A percentile compares a stretch with the other conserved stretches of the same genome.
These are phyloP conservation scores for Corylus americana DNA, from an alignment of 306 rosid genomes.

Conservation along the genomic window DNA sequence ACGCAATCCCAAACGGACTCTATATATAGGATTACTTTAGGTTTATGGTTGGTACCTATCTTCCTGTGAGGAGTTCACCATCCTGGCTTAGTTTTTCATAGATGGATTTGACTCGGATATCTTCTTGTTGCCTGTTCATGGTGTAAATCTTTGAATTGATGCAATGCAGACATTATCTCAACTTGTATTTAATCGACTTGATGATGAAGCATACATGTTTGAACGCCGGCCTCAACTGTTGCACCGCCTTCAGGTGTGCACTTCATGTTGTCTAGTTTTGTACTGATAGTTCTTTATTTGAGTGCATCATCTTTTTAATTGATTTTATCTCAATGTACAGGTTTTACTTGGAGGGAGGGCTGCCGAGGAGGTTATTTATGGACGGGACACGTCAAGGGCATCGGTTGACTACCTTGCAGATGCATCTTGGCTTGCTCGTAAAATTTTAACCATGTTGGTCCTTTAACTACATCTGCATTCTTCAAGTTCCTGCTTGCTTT, in stretches of 20 bases:
- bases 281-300: not conserved
- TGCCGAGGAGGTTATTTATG: slow-evolving; percentile 95
- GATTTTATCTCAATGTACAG: slow-evolving; percentile 36
- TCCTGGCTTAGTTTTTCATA: not conserved
- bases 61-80: not conserved
- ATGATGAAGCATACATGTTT: slow-evolving; percentile 89
- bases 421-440: slow-evolving; percentile 99
- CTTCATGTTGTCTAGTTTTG: slow-evolving; percentile 35
- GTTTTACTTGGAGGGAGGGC: slow-evolving; percentile 97
- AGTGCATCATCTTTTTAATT: slow-evolving; percentile 21
- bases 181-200: slow-evolving; percentile 87
- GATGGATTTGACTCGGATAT: slow-evolving; percentile 8
- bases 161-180: slow-evolving; percentile 79
- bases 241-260: slow-evolving; percentile 87
- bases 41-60: not conserved
- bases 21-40: not conserved
- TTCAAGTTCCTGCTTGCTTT: slow-evolving; percentile 16
- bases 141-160: slow-evolving; percentile 7
- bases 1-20: no score
- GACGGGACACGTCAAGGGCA: slow-evolving; percentile 86
- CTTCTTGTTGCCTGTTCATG: slow-evolving; percentile 18
- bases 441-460: slow-evolving; percentile 86
- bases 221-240: slow-evolving; percentile 84
- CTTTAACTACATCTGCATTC: slow-evolving; percentile 17
- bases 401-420: slow-evolving; percentile 91